Evolutionary conservation across 345 rosid species (phyloP).

Genomic region (Nasturtium officinale): DNA sequence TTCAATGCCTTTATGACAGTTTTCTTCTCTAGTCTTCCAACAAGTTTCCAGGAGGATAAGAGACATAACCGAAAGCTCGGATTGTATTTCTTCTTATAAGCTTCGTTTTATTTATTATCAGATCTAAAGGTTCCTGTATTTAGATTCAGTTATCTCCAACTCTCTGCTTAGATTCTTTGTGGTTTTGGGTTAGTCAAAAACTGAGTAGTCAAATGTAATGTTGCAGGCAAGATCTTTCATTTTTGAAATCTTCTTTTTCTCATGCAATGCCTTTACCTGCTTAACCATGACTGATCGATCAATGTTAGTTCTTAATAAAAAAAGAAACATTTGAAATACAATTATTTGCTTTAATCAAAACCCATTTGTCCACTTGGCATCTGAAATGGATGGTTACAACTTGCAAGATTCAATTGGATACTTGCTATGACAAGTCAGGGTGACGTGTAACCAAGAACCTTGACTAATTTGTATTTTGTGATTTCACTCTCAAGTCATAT

Average conservation of each 20-base stretch:
- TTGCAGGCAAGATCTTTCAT: slow-evolving; percentile 20
- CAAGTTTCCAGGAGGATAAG: slow-evolving; percentile 20
- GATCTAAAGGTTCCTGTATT: neutral
- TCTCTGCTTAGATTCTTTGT: slow-evolving; percentile 22
- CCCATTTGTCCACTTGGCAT: slow-evolving; percentile 14
- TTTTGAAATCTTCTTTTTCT: neutral
- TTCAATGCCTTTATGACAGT: slow-evolving; percentile 43
- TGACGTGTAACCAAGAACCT: slow-evolving; percentile 40
- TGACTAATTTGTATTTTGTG: slow-evolving; percentile 26
- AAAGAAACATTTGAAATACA: neutral
- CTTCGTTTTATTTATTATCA: no score
- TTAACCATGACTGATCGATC: slow-evolving; percentile 9
- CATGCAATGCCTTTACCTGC: slow-evolving; percentile 2
- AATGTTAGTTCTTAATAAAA: slow-evolving; percentile 11
- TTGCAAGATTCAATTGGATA: slow-evolving; percentile 33
- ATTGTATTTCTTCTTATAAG: neutral
- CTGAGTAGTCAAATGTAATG: slow-evolving; percentile 6
- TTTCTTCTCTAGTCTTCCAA: neutral
- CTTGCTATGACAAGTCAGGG: slow-evolving; percentile 28
- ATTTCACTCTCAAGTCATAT: slow-evolving; percentile 14
- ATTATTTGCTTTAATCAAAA: slow-evolving; percentile 14
- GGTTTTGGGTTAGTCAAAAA: slow-evolving; percentile 20
- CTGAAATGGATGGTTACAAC: slow-evolving; percentile 33
- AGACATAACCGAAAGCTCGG: slow-evolving; percentile 4
- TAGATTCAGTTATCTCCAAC: slow-evolving; percentile 2